phyloP scores from a whole-genome alignment of 495 filamentous ascomycete genomes.

The Saxispiralis lemnorum region DNA sequence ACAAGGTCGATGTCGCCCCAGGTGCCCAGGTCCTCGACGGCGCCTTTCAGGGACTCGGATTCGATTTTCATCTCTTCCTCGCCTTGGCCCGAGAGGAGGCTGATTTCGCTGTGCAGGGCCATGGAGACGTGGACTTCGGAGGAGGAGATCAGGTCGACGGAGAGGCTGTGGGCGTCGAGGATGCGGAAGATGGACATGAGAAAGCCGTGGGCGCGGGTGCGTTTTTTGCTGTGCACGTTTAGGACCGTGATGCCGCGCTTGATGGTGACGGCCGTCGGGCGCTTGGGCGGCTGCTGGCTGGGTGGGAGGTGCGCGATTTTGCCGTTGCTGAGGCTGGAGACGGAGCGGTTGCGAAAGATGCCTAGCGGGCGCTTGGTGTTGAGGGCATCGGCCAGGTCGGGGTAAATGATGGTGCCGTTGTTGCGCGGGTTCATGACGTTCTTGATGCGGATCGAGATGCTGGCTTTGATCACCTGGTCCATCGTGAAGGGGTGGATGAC shows the following conservation, averaged over 20 bases:
- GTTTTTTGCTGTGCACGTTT: slow-evolving; percentile 87
- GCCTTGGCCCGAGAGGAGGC: slow-evolving; percentile 33
- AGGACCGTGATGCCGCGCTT: slow-evolving; percentile 85
- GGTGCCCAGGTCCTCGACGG: slow-evolving; percentile 43
- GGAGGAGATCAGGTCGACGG: slow-evolving; percentile 84
- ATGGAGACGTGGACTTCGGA: slow-evolving; percentile 91
- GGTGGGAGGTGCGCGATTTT: neutral
- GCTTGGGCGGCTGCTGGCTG: slow-evolving; percentile 15
- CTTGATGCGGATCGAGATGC: slow-evolving; percentile 90
- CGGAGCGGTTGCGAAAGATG: slow-evolving; percentile 23
- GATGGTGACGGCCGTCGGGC: slow-evolving; percentile 84
- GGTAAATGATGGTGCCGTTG: slow-evolving; percentile 70
- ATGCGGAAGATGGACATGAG: slow-evolving; percentile 79
- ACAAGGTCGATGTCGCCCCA: slow-evolving; percentile 76
- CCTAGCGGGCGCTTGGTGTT: slow-evolving; percentile 26
- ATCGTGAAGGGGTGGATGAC: slow-evolving; percentile 97
- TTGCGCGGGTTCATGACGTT: slow-evolving; percentile 91
- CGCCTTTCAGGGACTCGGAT: slow-evolving; percentile 20
- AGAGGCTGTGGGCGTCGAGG: slow-evolving; percentile 59
- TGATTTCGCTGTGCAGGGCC: slow-evolving; percentile 55
- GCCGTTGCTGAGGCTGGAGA: slow-evolving; percentile 8
- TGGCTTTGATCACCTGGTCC: slow-evolving; percentile 88
- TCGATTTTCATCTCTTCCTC: slow-evolving; percentile 40
- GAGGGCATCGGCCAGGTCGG: slow-evolving; percentile 28
- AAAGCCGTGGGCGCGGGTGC: slow-evolving; percentile 75